Evolutionary conservation across 1,139 yeast species (phyloP).

Genomic region (Sugiyamaella novakii): DNA sequence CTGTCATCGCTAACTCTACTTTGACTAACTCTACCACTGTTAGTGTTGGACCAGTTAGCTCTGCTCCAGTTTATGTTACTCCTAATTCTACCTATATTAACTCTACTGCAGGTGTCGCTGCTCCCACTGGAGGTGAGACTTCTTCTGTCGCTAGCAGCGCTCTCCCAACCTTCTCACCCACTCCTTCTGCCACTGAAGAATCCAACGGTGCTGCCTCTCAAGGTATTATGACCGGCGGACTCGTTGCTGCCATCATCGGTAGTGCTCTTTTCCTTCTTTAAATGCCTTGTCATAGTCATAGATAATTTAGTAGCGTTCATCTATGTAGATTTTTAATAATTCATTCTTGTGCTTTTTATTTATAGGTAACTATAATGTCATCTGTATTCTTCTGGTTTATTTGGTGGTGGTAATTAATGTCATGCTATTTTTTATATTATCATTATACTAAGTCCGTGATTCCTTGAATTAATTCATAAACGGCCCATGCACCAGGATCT

Average conservation of each 20-base stretch:
- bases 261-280: constrained; percentile 13
- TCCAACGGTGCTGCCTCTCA: constrained; percentile 24
- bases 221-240: constrained; percentile 10
- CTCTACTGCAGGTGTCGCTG: constrained; percentile 8
- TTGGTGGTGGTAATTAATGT: no score
- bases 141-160: constrained; percentile 11
- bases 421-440: no score
- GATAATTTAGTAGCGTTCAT: no score
- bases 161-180: constrained; percentile 9
- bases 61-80: constrained; percentile 14
- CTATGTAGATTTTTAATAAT: background rate
- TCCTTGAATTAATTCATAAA: constrained; percentile 17
- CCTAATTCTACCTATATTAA: constrained; percentile 8
- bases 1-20: constrained; percentile 12
- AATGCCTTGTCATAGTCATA: background rate
- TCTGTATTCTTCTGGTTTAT: no score
- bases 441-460: constrained; percentile 9
- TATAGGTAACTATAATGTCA: no score
- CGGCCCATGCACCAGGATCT: constrained; percentile 48
- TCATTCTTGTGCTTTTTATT: background rate
- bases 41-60: constrained; percentile 4
- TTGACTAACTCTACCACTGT: constrained; percentile 17
- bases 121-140: constrained; percentile 7
- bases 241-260: constrained; percentile 10
- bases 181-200: constrained; percentile 17